These are phyloP conservation scores for Globisporangium carolinianum DNA, from an alignment of 352 stramenopile genomes.

Conservation along the genomic window DNA sequence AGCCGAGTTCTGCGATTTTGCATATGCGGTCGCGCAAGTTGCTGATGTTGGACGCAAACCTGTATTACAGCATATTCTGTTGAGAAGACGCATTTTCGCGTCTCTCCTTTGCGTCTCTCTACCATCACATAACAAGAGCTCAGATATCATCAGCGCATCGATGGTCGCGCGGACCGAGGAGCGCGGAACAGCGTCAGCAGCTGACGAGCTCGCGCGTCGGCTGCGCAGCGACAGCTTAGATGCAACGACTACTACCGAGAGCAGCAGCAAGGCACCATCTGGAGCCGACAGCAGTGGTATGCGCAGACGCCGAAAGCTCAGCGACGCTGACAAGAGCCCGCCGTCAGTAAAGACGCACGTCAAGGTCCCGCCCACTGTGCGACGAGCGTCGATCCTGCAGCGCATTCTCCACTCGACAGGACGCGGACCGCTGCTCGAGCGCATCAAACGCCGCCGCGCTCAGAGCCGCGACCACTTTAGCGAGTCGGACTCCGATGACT, in stretches of 20 bases:
- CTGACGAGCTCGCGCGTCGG: conserved; percentile 1
- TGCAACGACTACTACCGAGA: not conserved
- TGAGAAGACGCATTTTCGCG: not conserved
- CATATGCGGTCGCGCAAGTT: too few species aligned
- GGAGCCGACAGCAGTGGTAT: not conserved
- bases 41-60: too few species aligned
- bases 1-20: too few species aligned
- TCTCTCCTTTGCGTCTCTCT: not conserved
- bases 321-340: not conserved
- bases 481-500: not conserved
- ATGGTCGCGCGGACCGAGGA: conserved; percentile 2
- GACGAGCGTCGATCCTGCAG: not conserved
- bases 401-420: conserved; percentile 4
- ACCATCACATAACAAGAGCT: not conserved
- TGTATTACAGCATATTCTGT: too few species aligned
- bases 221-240: not conserved
- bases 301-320: not conserved
- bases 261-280: not conserved
- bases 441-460: not conserved
- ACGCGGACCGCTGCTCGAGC: not conserved
- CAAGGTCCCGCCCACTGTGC: not conserved
- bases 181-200: not conserved
- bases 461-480: not conserved
- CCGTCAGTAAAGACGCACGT: not conserved
- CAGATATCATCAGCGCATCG: too few species aligned